Evolutionary conservation across 2,329 filamentous ascomycete species (phyloP).

Genomic region (Chrysoporthe deuterocubensis): DNA sequence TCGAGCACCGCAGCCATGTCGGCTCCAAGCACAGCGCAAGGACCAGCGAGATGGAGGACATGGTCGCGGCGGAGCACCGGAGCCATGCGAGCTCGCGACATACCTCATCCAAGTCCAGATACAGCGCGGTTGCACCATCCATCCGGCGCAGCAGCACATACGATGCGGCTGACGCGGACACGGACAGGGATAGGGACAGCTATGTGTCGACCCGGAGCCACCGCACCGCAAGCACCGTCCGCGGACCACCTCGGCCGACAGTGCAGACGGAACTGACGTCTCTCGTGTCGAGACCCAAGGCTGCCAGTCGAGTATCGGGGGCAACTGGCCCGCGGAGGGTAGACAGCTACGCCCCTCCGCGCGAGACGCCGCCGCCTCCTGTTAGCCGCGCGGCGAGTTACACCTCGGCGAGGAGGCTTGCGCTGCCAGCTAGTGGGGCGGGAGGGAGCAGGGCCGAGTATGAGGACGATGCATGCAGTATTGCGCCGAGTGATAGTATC

Average conservation of each 20-base stretch:
- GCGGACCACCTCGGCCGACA: slow-evolving; percentile 31
- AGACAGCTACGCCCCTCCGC: slow-evolving; percentile 31
- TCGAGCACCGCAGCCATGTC: slow-evolving; percentile 47
- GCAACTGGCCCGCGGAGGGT: slow-evolving; percentile 31
- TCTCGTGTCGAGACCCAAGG: slow-evolving; percentile 35
- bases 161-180: slow-evolving; percentile 37
- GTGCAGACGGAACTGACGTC: slow-evolving; percentile 30
- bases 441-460: slow-evolving; percentile 45
- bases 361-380: slow-evolving; percentile 19
- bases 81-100: slow-evolving; percentile 32
- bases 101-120: slow-evolving; percentile 16
- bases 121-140: slow-evolving; percentile 20
- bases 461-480: slow-evolving; percentile 54
- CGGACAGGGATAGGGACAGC: slow-evolving; percentile 43
- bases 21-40: slow-evolving; percentile 37
- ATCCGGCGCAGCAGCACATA: slow-evolving; percentile 35
- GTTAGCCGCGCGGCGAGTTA: slow-evolving; percentile 32
- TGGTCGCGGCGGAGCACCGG: slow-evolving; percentile 18
- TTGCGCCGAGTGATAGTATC: slow-evolving; percentile 65
- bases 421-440: slow-evolving; percentile 47
- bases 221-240: slow-evolving; percentile 42
- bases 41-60: slow-evolving; percentile 31
- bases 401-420: slow-evolving; percentile 39
- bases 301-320: slow-evolving; percentile 35
- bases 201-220: slow-evolving; percentile 50